Base-by-base conservation (phyloP, 805 yeast genomes). In the Candida silvicultrix region DNA sequence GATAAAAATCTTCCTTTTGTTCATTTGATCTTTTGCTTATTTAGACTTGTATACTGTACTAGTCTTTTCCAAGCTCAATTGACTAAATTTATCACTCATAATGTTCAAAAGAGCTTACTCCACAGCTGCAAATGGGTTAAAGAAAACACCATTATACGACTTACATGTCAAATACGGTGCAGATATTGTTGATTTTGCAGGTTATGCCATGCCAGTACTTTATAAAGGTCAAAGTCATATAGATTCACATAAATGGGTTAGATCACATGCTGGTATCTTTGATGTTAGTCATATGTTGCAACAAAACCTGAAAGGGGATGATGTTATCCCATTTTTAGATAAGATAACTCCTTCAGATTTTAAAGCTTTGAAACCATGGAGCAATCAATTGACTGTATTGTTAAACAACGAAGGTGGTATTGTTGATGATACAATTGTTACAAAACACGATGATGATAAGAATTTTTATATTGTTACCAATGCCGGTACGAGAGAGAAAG, bases 211-310 rank as follows among this genome's bases (percentile, higher is more conserved):
- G 97, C 99, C 99, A 2, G 89, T 94, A 10, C 66, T 89, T 28
- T 94, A 90, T 70, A 75, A 79, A 52, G 81, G 75, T n/a, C 96
- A 87, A 66, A 67, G 87, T 2, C 98, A 92, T 64, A 81, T 89
- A 37, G 95, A 89, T 50, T 89, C 97, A 1, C 99, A 94, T 69
- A 77, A 84, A 44, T 94, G 98, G 98, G 95, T 92, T 0, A 79
- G 99, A 64, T 59, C 70, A 19, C 78, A 86, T 50, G 89, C 90
- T 34, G 99, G 99, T 7, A 70, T 94, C 43, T 94, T 94, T 59
- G 99, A 94, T 63, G 99, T 94, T 43, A 87, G 96, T 45, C 99
- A 94, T 66, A 94, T 94, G 99, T 75, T 92, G 43, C 99, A 94
- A 70, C 97, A 95, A 64, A 75, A 71, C 38, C 64, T 94, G 49